These are phyloP conservation scores for Huiozyma sinensis DNA, from an alignment of 805 yeast genomes.

Conservation along the genomic window DNA sequence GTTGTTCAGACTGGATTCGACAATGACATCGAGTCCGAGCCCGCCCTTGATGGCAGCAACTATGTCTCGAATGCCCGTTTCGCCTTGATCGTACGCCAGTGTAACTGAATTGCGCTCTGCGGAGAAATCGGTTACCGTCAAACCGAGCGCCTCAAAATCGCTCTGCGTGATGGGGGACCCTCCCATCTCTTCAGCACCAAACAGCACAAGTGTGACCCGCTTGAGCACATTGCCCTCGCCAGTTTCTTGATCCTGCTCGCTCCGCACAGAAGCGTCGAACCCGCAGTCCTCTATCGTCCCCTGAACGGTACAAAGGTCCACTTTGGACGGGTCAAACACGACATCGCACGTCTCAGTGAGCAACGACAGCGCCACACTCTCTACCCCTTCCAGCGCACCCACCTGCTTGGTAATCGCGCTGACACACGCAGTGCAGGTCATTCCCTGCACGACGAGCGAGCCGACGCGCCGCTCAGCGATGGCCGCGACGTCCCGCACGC, in stretches of 20 bases:
- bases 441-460: constrained; percentile 40
- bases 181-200: not conserved
- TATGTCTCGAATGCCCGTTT: constrained; percentile 54
- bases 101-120: constrained; percentile 3
- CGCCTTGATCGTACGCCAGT: constrained; percentile 40
- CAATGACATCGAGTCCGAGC: constrained; percentile 43
- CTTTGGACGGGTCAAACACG: constrained; percentile 32
- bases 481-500: not conserved
- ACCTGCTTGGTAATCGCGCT: constrained; percentile 52
- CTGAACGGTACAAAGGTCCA: constrained; percentile 29
- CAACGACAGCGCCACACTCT: constrained; percentile 51
- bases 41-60: constrained; percentile 39
- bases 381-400: constrained; percentile 39
- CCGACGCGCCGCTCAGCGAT: no score
- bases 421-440: constrained; percentile 89
- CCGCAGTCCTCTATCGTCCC: constrained; percentile 68
- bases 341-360: constrained; percentile 66
- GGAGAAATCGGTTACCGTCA: not conserved
- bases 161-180: not conserved
- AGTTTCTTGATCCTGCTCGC: not conserved
- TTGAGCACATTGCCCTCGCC: not conserved
- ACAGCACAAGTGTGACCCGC: not conserved
- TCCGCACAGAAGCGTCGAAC: constrained; percentile 38
- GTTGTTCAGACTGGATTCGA: constrained; percentile 40
- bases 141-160: not conserved